These are phyloP conservation scores for Tanacetum coccineum DNA, from an alignment of 129 eudicot genomes.

Conservation along the genomic window DNA sequence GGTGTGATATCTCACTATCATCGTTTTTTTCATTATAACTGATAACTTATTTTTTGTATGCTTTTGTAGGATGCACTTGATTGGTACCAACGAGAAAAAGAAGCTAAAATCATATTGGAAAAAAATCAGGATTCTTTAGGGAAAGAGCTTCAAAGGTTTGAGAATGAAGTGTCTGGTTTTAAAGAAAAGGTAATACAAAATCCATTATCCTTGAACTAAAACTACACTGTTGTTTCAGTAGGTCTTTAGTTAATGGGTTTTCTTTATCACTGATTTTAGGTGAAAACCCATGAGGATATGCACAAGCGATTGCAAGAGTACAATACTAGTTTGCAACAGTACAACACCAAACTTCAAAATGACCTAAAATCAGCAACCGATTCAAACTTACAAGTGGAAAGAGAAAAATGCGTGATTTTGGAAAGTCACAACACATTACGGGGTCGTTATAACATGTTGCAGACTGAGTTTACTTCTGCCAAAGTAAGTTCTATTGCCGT, in stretches of 20 bases:
- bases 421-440: constrained; percentile 48
- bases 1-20: background rate
- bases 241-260: background rate
- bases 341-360: constrained; percentile 56
- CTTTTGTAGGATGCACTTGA: constrained; percentile 36
- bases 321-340: constrained; percentile 59
- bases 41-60: too few relatives aligned
- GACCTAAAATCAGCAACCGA: constrained; percentile 47
- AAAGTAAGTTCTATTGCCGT: constrained; percentile 29
- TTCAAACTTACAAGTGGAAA: constrained; percentile 43
- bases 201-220: background rate
- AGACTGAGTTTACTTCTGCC: constrained; percentile 47
- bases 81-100: constrained; percentile 44
- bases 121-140: constrained; percentile 40
- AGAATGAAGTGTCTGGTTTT: constrained; percentile 34
- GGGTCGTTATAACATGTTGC: constrained; percentile 46
- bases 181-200: constrained; percentile 40
- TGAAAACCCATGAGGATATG: constrained; percentile 43
- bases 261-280: constrained; percentile 26
- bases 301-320: constrained; percentile 60
- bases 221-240: background rate
- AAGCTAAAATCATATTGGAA: constrained; percentile 37
- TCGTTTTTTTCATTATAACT: constrained; percentile 6
- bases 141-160: constrained; percentile 42
- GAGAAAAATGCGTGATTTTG: constrained; percentile 47